Conservation (phyloP, 169 alveolate genomes). For the Plasmodium knowlesi region DNA sequence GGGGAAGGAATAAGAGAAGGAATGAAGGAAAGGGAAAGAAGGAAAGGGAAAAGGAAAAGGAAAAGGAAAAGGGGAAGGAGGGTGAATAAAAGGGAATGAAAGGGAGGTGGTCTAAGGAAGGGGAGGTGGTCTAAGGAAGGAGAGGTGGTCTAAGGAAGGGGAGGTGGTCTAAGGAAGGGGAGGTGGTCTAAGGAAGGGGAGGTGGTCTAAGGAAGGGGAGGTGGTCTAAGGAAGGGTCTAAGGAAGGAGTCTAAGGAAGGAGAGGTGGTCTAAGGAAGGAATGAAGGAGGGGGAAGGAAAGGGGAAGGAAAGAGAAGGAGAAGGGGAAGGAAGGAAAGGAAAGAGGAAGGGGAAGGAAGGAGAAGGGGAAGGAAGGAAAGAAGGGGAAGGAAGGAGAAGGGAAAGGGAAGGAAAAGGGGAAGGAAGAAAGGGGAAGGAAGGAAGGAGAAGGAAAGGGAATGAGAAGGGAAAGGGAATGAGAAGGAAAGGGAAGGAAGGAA, state of each 20-base stretch:
- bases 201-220: background rate
- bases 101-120: too few species aligned
- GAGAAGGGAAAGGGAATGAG: background rate
- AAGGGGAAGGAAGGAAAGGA: too few species aligned
- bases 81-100: background rate
- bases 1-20: background rate
- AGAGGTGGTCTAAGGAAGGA: background rate
- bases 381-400: background rate
- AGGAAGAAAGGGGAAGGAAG: background rate
- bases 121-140: too few species aligned
- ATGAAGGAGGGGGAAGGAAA: background rate
- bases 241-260: background rate
- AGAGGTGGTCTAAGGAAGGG: too few species aligned
- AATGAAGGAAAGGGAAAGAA: too few species aligned
- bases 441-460: background rate
- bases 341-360: background rate
- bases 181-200: background rate
- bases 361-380: background rate
- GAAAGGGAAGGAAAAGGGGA: background rate
- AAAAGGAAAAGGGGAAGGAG: too few species aligned
- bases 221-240: background rate
- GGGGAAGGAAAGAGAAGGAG: background rate
- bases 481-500: background rate
- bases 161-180: too few species aligned
- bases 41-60: too few species aligned